Evolutionary conservation across 176 grass and related monocot species (phyloP), one percentile per base, ranked within the genome.

Genomic region (Saccharum spontaneum): DNA sequence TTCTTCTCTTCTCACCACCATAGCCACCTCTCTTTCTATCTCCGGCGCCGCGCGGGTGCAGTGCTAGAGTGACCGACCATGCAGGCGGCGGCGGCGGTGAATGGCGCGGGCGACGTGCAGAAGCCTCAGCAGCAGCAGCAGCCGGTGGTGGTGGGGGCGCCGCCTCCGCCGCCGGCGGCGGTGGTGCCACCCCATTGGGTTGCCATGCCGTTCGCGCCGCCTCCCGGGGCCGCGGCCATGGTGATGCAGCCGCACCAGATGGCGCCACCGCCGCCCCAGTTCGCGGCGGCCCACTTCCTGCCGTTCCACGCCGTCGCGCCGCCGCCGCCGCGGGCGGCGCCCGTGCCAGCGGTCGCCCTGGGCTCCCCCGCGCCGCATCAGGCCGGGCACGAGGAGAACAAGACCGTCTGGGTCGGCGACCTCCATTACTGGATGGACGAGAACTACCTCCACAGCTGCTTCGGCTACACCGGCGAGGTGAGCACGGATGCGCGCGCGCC

Each of bases 341-440:
- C 71, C 4, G 67, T 74, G 76, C 28, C 85, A 0, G 28, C 84
- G 2, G 81, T 80, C 20, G 77, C 80, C 0, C 16, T 82, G 24
- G 83, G 85, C 64, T 91, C 89, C 8, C 76, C 91, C 8, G 85
- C 74, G 37, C n/a, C 50, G 31, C 86, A 75, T 52, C 72, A 80
- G 77, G 54, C 49, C 11, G 91, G 89, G 5, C 93, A 92, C 62
- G 93, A 98, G 89, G 91, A 92, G 86, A 98, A 98, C 87, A 98
- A 94, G 83, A 94, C 93, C 78, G 82, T 98, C 91, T 98, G 96
- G 93, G 91, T 98, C 30, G 96, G 96, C n/a, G 96, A 98, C 75
- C 93, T 98, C 57, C 96, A 98, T 89, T 98, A 95, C 81, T 98
- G 96, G 96, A 98, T 98, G 96, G 96, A 98, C 78, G 96, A 98